Evolutionary conservation across 108 stramenopile genomes (phyloP).

Genomic region (Pseudonitzschia pungens): DNA sequence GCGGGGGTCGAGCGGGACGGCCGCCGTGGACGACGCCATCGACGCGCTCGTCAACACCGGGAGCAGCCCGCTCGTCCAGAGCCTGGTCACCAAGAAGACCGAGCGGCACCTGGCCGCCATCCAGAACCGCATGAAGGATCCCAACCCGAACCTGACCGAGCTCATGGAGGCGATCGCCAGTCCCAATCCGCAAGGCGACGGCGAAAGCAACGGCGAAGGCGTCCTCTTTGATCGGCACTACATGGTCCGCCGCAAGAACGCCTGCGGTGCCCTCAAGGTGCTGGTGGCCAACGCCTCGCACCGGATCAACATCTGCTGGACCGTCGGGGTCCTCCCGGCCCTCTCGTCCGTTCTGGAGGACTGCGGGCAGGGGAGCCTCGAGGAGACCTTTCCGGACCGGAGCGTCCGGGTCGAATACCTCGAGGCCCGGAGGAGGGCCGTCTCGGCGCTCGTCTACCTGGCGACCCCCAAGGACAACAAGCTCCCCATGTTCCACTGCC

Average conservation of each 20-base stretch:
- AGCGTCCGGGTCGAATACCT: slow-evolving; percentile 50
- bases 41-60: neutral
- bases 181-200: too few relatives aligned
- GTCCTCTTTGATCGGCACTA: slow-evolving; percentile 55
- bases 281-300: slow-evolving; percentile 58
- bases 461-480: slow-evolving; percentile 64
- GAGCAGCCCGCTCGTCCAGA: slow-evolving; percentile 27
- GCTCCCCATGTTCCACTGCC: slow-evolving; percentile 66
- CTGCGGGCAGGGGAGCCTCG: slow-evolving; percentile 30
- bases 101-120: slow-evolving; percentile 30
- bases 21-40: slow-evolving; percentile 2
- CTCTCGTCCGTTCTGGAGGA: slow-evolving; percentile 66
- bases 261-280: slow-evolving; percentile 82
- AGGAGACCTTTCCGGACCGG: slow-evolving; percentile 35
- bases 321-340: slow-evolving; percentile 64
- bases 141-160: slow-evolving; percentile 50
- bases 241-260: slow-evolving; percentile 79
- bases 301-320: slow-evolving; percentile 75
- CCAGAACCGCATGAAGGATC: slow-evolving; percentile 56
- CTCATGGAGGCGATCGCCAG: slow-evolving; percentile 49
- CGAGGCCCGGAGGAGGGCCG: slow-evolving; percentile 62
- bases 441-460: slow-evolving; percentile 60
- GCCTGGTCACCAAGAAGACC: slow-evolving; percentile 21
- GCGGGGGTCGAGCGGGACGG: neutral
- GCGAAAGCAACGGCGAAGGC: too few relatives aligned